Percentiles rank a stretch among this genome's conserved stretches.
Conservation (phyloP, 2,329 filamentous ascomycete genomes). For the Arthrobotrys megalospora region DNA sequence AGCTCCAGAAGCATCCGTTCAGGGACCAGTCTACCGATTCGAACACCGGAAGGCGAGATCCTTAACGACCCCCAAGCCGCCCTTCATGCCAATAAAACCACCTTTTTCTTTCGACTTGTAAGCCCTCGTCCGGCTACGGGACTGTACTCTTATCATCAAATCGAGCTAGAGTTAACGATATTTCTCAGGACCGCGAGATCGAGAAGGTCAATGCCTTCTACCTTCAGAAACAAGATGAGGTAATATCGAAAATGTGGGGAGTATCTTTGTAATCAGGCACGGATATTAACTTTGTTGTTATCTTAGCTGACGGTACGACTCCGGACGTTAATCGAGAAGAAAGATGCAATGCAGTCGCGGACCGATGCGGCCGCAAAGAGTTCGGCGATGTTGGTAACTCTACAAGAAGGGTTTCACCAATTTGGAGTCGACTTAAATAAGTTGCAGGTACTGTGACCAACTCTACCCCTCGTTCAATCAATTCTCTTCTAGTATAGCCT, state of each 20-base stretch:
- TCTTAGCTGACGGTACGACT: slow-evolving; percentile 89
- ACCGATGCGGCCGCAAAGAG: slow-evolving; percentile 83
- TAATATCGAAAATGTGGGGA: slow-evolving; percentile 67
- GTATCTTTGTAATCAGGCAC: neutral
- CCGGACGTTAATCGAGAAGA: slow-evolving; percentile 94
- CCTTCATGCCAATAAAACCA: slow-evolving; percentile 95
- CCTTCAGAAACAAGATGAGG: slow-evolving; percentile 97
- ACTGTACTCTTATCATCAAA: slow-evolving; percentile 4
- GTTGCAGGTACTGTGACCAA: slow-evolving; percentile 74
- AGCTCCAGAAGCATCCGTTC: slow-evolving; percentile 59
- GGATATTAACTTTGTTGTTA: slow-evolving; percentile 38
- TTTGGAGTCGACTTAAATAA: slow-evolving; percentile 98
- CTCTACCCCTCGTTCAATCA: neutral
- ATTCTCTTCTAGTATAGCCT: slow-evolving; percentile 8
- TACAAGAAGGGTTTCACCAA: slow-evolving; percentile 97
- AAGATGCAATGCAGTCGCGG: slow-evolving; percentile 87
- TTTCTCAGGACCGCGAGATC: slow-evolving; percentile 86
- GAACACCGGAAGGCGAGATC: slow-evolving; percentile 59
- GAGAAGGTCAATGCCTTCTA: slow-evolving; percentile 99
- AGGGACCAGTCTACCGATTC: slow-evolving; percentile 45
- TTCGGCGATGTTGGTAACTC: slow-evolving; percentile 91
- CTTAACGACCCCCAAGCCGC: slow-evolving; percentile 82
- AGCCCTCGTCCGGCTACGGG: slow-evolving; percentile 65
- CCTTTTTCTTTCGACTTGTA: slow-evolving; percentile 98
- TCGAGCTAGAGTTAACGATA: slow-evolving; percentile 39